phyloP scores from a whole-genome alignment of 2,329 filamentous ascomycete species.

The Colletotrichum eleusines region DNA sequence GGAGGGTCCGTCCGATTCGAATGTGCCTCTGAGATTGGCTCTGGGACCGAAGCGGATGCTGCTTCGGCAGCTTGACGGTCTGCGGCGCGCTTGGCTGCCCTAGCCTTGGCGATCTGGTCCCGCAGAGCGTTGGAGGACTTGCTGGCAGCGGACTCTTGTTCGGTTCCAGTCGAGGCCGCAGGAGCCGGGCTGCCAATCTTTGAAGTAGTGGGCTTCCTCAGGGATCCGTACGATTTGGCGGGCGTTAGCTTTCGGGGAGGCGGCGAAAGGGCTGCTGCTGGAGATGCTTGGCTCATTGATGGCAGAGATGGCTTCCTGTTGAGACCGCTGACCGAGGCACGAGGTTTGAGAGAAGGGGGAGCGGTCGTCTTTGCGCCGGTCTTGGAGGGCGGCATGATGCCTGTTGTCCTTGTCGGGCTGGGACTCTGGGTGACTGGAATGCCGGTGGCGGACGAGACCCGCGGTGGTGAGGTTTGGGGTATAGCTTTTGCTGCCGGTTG shows the following conservation, averaged over 20 bases:
- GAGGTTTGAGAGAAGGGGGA: conserved; percentile 60
- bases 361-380: conserved; percentile 62
- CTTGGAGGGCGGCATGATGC: conserved; percentile 50
- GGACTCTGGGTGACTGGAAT: conserved; percentile 50
- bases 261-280: conserved; percentile 9
- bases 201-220: conserved; percentile 23
- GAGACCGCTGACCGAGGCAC: conserved; percentile 65
- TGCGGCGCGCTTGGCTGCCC: conserved; percentile 78
- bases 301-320: conserved; percentile 67
- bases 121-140: conserved; percentile 86
- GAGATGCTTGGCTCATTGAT: conserved; percentile 47
- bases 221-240: conserved; percentile 34
- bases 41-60: background rate
- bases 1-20: conserved; percentile 44
- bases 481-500: conserved; percentile 49
- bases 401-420: conserved; percentile 54
- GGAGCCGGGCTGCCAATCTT: conserved; percentile 19
- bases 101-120: conserved; percentile 93
- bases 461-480: conserved; percentile 44
- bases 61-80: conserved; percentile 49
- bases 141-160: conserved; percentile 46
- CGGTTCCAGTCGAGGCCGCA: conserved; percentile 46
- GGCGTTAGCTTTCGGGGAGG: conserved; percentile 27
- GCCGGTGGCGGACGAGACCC: conserved; percentile 49
- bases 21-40: background rate